Evolutionary conservation across 1,139 yeast genomes (phyloP), one percentile per base, ranked within the genome.

Genomic region (Suhomyces guaymorum): DNA sequence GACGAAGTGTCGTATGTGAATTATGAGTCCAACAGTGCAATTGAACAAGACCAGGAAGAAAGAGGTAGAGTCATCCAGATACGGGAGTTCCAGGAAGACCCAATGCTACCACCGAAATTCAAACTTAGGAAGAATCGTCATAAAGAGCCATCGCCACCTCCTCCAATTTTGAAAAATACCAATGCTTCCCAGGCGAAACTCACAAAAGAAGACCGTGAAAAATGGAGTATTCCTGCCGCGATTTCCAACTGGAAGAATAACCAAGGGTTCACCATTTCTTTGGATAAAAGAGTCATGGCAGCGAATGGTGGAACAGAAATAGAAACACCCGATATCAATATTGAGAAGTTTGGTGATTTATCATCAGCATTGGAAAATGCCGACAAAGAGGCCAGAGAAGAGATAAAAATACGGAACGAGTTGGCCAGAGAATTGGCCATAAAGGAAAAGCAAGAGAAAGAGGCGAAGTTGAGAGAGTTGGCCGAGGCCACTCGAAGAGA

Each of bases 221-320:
- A 79, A 42, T 92, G 97, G 97, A 73, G 75, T 32, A 88, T 92
- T 18, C 97, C 98, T 0, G 82, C 96, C 0, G 89, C 95, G 1
- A 77, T 92, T 1, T 90, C 97, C 1, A 89, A 88, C 57, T 92
- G 98, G 98, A 90, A 90, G 58, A 92, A 92, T 56, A 88, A 92
- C 16, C 84, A 85, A 47, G 97, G 98, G 4, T 89, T 82, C 55
- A 80, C 96, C 1, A 82, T 90, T 31, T 80, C 86, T 0, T 60
- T 92, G 28, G 96, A 89, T 38, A 84, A 85, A 52, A 67, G 97
- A 41, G 66, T 84, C 43, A 77, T 82, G 4, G 81, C 71, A 3
- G 61, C 82, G 7, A 78, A 74, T 42, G 80, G 78, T 1, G 64
- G 60, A 3, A 34, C 52, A 5, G 40, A 39, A 11, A 46, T 39